Conservation (phyloP, 345 rosid genomes). For the Mallotus nudiflorus region DNA sequence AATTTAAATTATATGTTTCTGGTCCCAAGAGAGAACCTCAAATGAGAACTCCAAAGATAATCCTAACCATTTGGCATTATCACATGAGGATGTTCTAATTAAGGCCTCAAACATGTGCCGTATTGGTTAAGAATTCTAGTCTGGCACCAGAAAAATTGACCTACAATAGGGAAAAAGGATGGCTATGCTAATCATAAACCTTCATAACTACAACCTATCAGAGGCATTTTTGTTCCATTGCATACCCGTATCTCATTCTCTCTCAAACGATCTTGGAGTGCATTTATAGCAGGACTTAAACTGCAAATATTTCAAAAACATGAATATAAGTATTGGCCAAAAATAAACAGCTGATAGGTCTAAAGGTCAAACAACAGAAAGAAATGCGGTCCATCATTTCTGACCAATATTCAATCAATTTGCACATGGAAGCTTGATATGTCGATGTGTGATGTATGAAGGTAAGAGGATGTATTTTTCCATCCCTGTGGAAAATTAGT, state of each 20-base stretch:
- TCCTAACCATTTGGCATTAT: not conserved
- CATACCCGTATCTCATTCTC: conserved; percentile 91
- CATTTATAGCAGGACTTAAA: conserved; percentile 86
- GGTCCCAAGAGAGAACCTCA: not conserved
- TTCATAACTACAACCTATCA: conserved; percentile 5
- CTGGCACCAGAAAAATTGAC: not conserved
- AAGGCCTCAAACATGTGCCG: not conserved
- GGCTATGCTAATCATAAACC: conserved; percentile 1
- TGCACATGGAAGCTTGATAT: conserved; percentile 96
- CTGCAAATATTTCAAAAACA: conserved; percentile 36
- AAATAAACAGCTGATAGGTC: conserved; percentile 2
- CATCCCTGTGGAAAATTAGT: conserved; percentile 48
- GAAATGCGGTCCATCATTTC: conserved; percentile 26
- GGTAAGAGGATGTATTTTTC: conserved; percentile 84
- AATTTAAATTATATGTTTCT: not conserved
- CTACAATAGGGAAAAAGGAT: not conserved
- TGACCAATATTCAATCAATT: conserved; percentile 92
- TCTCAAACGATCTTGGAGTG: conserved; percentile 79
- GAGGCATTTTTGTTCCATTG: not conserved
- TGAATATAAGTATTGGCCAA: no score
- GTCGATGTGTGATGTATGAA: conserved; percentile 92
- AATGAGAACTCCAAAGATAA: not conserved
- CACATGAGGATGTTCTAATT: not conserved
- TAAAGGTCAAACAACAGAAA: conserved; percentile 12
- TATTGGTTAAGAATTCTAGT: not conserved